Evolutionary conservation across 306 rosid genomes (phyloP).

Genomic region (Fagus sylvatica): DNA sequence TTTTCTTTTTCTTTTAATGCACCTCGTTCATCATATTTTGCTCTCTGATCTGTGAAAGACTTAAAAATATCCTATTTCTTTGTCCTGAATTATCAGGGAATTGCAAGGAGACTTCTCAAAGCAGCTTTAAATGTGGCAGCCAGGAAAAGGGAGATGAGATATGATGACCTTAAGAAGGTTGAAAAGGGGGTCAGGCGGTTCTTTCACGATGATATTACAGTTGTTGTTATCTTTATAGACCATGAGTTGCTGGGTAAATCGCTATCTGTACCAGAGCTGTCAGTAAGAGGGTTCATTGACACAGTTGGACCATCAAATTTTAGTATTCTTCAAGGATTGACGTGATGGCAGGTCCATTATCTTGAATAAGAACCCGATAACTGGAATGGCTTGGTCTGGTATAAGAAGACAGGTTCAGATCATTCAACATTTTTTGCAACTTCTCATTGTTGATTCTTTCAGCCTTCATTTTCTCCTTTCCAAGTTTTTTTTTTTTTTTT

Average conservation of each 20-base stretch:
- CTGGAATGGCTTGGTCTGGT: constrained; percentile 33
- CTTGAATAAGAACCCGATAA: constrained; percentile 34
- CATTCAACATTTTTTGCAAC: constrained; percentile 54
- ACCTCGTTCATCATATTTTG: background rate
- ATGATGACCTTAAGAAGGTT: constrained; percentile 67
- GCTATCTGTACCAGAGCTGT: constrained; percentile 55
- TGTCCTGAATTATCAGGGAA: constrained; percentile 54
- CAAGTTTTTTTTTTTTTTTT: constrained; percentile 7
- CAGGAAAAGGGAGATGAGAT: constrained; percentile 67
- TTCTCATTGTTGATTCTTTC: constrained; percentile 43
- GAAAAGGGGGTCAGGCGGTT: constrained; percentile 67
- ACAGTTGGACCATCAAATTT: constrained; percentile 72
- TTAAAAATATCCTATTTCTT: background rate
- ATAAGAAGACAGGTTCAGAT: constrained; percentile 34
- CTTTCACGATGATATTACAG: constrained; percentile 80
- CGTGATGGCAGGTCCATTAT: constrained; percentile 34
- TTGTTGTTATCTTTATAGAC: constrained; percentile 77
- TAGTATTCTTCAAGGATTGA: constrained; percentile 43
- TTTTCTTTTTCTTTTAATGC: constrained; percentile 4
- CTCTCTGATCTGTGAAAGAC: background rate
- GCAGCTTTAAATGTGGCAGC: constrained; percentile 72
- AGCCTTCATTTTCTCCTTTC: constrained; percentile 26
- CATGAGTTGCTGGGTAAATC: constrained; percentile 51
- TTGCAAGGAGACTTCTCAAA: constrained; percentile 66
- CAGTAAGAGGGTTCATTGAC: constrained; percentile 69